Evolutionary conservation across 495 filamentous ascomycete genomes (phyloP).

Genomic region (Aspergillus baeticus): DNA sequence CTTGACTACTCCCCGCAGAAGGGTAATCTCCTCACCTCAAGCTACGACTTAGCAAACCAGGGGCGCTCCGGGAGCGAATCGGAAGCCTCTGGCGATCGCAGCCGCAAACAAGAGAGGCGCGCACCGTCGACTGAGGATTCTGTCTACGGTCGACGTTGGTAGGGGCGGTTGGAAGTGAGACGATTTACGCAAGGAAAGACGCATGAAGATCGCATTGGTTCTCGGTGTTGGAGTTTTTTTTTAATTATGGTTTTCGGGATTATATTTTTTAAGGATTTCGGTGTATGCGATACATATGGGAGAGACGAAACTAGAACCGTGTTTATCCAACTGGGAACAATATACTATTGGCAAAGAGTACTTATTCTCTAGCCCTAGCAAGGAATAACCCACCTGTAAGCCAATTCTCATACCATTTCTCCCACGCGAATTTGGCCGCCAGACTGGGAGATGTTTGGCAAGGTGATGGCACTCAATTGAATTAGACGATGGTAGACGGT

Average conservation of each 20-base stretch:
- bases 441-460: no score
- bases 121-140: constrained; percentile 34
- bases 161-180: background rate
- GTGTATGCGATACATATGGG: background rate
- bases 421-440: no score
- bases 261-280: background rate
- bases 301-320: background rate
- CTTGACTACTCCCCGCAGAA: constrained; percentile 24
- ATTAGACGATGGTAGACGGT: no score
- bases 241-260: background rate
- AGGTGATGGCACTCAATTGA: no score
- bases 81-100: constrained; percentile 29
- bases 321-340: background rate
- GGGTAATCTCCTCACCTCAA: constrained; percentile 24
- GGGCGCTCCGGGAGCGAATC: constrained; percentile 4
- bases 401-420: no score
- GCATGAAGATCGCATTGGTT: background rate
- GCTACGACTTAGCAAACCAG: constrained; percentile 4
- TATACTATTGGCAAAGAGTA: no score
- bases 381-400: no score
- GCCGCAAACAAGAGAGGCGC: constrained; percentile 24
- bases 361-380: no score
- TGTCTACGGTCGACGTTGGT: constrained; percentile 49
- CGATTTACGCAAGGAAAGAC: no score
- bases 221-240: background rate